Conservation (phyloP, 768 basidiomycete species). For the Calocera viscosa region DNA sequence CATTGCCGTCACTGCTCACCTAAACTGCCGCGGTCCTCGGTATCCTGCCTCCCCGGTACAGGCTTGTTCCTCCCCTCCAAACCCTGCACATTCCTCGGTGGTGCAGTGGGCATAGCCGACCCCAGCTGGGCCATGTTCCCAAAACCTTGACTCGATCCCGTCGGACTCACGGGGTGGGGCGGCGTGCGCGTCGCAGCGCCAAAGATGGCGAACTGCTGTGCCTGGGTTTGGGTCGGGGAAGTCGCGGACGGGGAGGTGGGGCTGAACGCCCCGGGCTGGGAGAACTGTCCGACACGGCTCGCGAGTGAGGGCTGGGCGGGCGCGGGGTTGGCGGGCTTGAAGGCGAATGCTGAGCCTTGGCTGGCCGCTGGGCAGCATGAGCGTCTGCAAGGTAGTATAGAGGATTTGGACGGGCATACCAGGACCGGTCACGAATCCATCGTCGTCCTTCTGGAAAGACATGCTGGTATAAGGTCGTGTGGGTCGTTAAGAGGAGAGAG, state of each 20-base stretch:
- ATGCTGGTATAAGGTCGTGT: slow-evolving; percentile 2
- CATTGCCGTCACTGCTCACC: not conserved
- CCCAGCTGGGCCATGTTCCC: not conserved
- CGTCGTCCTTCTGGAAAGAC: slow-evolving; percentile 1
- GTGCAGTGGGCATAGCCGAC: too few relatives aligned
- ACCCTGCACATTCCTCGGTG: not conserved
- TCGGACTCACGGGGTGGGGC: not conserved
- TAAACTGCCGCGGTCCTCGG: not conserved
- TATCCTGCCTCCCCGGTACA: not conserved
- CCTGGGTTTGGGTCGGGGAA: not conserved
- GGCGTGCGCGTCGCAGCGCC: not conserved
- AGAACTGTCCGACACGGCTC: slow-evolving; percentile 2
- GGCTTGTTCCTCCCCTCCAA: not conserved
- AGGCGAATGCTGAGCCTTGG: slow-evolving; percentile 1
- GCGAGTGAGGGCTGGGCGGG: not conserved
- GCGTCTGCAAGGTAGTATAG: not conserved
- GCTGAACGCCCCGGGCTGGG: not conserved
- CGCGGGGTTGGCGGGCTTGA: not conserved
- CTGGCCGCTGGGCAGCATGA: not conserved
- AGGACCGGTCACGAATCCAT: slow-evolving; percentile 1
- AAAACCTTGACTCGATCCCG: not conserved
- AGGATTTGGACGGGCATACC: not conserved
- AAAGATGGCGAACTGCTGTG: not conserved
- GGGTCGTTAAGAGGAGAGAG: not conserved
- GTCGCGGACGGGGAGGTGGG: not conserved